Conservation (phyloP, 345 rosid genomes). For the Syzygium aromaticum region DNA sequence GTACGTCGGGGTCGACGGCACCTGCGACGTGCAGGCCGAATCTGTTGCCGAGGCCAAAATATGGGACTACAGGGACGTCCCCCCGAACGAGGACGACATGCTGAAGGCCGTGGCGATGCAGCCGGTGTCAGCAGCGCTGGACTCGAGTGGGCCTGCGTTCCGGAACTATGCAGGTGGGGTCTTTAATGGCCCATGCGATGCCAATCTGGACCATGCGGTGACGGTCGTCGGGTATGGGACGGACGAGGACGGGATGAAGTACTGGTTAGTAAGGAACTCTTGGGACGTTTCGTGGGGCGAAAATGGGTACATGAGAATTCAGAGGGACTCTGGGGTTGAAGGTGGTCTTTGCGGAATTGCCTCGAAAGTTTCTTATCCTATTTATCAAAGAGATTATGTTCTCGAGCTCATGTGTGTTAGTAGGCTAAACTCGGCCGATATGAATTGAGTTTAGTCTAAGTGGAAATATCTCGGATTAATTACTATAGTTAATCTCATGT, state of each 20-base stretch:
- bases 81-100: neutral
- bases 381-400: neutral
- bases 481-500: neutral
- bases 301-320: neutral
- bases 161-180: neutral
- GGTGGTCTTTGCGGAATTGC: neutral
- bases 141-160: neutral
- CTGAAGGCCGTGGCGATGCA: neutral
- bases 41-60: neutral
- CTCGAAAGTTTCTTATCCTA: neutral
- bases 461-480: neutral
- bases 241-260: neutral
- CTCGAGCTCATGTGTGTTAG: neutral
- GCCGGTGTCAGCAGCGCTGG: neutral
- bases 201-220: neutral
- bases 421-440: neutral
- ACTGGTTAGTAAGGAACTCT: conserved; percentile 1
- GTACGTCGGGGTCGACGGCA: neutral
- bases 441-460: neutral
- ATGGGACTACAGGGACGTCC: neutral
- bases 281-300: neutral
- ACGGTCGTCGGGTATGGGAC: neutral
- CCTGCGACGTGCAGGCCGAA: neutral
- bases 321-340: neutral
- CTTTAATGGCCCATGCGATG: neutral